Conservation (phyloP, 345 rosid genomes). For the Acer negundo region DNA sequence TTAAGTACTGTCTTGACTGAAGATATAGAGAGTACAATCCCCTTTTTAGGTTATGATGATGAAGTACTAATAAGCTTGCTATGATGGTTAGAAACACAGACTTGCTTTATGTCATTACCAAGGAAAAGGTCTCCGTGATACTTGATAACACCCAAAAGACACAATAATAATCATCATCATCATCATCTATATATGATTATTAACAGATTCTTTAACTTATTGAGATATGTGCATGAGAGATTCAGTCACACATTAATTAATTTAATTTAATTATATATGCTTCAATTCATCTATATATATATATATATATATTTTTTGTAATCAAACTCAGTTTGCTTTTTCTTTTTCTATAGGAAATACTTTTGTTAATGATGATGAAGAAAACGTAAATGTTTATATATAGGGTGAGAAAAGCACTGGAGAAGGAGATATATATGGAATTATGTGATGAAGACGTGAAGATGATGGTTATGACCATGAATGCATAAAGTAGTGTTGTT, state of each 20-base stretch:
- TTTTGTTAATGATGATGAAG: background rate
- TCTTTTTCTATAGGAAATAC: background rate
- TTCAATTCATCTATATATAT: too few species aligned
- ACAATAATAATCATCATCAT: background rate
- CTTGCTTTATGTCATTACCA: constrained; percentile 30
- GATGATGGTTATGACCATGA: constrained; percentile 31
- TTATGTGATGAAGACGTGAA: constrained; percentile 33
- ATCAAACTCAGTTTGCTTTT: background rate
- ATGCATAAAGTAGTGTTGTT: constrained; percentile 40
- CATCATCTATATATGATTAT: background rate
- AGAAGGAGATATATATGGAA: too few species aligned
- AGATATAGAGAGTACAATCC: constrained; percentile 12
- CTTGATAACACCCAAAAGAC: constrained; percentile 2
- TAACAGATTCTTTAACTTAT: background rate
- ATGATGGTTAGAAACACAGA: constrained; percentile 20
- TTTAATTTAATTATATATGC: too few species aligned
- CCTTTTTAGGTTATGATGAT: constrained; percentile 22
- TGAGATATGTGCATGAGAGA: background rate
- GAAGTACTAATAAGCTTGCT: background rate
- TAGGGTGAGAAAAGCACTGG: background rate
- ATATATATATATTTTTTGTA: background rate
- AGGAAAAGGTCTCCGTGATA: constrained; percentile 29
- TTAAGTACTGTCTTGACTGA: background rate
- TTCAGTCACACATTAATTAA: too few species aligned
- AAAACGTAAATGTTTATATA: background rate